Evolutionary conservation across 1,139 yeast species (phyloP), one percentile per base, ranked within the genome.

Genomic region (Scheffersomyces lignicola): DNA sequence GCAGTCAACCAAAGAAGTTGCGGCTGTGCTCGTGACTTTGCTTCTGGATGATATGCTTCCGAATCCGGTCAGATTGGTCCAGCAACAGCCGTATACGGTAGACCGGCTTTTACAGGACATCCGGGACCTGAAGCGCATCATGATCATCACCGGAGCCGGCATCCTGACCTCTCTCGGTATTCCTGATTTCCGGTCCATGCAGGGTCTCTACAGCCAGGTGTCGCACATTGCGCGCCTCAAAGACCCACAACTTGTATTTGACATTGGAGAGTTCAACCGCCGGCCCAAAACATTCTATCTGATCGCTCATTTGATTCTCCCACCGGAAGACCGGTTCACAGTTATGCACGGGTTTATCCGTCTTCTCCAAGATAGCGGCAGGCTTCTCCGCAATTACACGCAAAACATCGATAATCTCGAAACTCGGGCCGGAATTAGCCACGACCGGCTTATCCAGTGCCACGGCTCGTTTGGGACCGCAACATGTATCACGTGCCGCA

Each of bases 391-490:
- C 43, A 87, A 87, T 55, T 90, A 89, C 57, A 89, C 97, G 1
- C 97, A 90, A 54, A 90, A 90, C 54, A 90, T 90, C 39, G 97
- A 90, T 58, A 87, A 89, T 54, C 60, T 90, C 40, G 97, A 90
- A 60, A 76, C 81, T 17, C 76, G 78, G 47, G 96, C 87, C 0
- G 97, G 97, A 1, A 72, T 90, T 3, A 58, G 67, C 4, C 63
- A 71, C 1, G 87, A 82, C 3, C 82, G 78, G 48, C 58, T 86
- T 40, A 85, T 90, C 13, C 97, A 89, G 58, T 90, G 97, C 52
- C 97, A 90, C 58, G 97, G 97, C 1, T 86, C 96, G 2, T 89
- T 90, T 61, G 96, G 95, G 0, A 73, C 77, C 1, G 96, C 96
- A 6, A 78, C 90, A 3, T 90, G 97, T 55, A 74, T 82, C 20